Evolutionary conservation across 2,329 filamentous ascomycete genomes (phyloP).

Genomic region (Ilyonectria sp.): DNA sequence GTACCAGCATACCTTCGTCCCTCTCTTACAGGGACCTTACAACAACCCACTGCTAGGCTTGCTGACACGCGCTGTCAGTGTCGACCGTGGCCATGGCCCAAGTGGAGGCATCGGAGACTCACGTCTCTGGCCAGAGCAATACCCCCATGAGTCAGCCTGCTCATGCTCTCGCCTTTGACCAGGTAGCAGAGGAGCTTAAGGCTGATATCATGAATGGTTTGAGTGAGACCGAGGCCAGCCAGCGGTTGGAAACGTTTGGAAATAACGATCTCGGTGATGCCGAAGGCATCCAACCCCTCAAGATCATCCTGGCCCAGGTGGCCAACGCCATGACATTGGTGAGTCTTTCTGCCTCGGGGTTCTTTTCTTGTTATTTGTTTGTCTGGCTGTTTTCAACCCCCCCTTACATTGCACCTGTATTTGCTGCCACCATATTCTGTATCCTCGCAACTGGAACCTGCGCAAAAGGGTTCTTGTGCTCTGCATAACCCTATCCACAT

Average conservation of each 20-base stretch:
- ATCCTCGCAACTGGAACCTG: conserved; percentile 44
- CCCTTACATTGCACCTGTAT: conserved; percentile 48
- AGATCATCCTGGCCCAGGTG: conserved; percentile 75
- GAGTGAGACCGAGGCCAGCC: conserved; percentile 63
- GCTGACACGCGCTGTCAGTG: conserved; percentile 36
- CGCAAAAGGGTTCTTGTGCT: not conserved
- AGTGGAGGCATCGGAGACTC: conserved; percentile 38
- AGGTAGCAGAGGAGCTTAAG: conserved; percentile 67
- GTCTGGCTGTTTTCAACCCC: conserved; percentile 55
- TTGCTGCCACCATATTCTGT: conserved; percentile 59
- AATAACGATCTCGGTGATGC: conserved; percentile 68
- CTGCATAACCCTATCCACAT: not conserved
- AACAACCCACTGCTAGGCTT: not conserved
- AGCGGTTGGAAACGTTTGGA: conserved; percentile 68
- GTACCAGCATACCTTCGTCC: conserved; percentile 10
- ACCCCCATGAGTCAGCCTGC: conserved; percentile 67
- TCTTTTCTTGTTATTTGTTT: conserved; percentile 30
- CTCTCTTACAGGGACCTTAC: conserved; percentile 17
- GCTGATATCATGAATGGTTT: conserved; percentile 70
- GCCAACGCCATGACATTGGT: conserved; percentile 81
- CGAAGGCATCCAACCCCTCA: conserved; percentile 66
- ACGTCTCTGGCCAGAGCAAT: conserved; percentile 55
- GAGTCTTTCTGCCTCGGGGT: conserved; percentile 33
- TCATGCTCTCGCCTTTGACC: conserved; percentile 66
- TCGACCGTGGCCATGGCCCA: conserved; percentile 40